Base-by-base conservation (phyloP, 805 yeast genomes). In the Wickerhamiella hasegawae region DNA sequence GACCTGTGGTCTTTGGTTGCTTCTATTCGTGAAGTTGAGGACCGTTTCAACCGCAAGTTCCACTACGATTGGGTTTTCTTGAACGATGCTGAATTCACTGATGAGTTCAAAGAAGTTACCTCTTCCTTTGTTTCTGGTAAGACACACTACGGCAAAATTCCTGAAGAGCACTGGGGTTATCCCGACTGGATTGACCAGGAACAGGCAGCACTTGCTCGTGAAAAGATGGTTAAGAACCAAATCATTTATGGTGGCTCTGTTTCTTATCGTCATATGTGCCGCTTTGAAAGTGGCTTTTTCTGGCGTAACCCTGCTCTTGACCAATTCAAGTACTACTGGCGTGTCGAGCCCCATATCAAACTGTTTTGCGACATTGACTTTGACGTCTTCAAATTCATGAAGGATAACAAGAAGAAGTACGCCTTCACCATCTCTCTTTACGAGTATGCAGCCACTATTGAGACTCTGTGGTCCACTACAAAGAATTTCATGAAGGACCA, bases 31-130 rank as follows among this genome's bases (percentile, higher is more conserved):
- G 63, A 68, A 39, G 69, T 81, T 26, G 93, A 82, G 62, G 82
- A 77, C 54, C 68, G 85, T 37, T 84, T 84, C 62, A 84, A 87
- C 60, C 54, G 58, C 33, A 62, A 73, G 42, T 84, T 51, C 58
- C 71, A 79, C 44, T 85, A 85, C 54, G 93, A 83, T 53, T 85
- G 95, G 95, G 85, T 84, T 12, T 85, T 85, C 56, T 60, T 87
- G 45, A 85, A 85, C 58, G 87, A 87, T 53, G 74, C 68, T 38
- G 74, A 69, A 17, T 85, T 83, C 55, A 61, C 66, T 23, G 76
- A 75, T 2, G 81, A 76, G 38, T 84, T 85, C 59, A 76, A 71
- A 51, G 49, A 49, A 3, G 57, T 61, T 27, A 68, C 82, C 10
- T 38, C 65, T 0, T 53, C 64, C 2, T 59, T 74, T 37, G 71